A percentile compares a stretch with the other conserved stretches of the same genome.
phyloP scores from a whole-genome alignment of 2,329 filamentous ascomycete genomes.

The Myriosclerotinia scirpicola region DNA sequence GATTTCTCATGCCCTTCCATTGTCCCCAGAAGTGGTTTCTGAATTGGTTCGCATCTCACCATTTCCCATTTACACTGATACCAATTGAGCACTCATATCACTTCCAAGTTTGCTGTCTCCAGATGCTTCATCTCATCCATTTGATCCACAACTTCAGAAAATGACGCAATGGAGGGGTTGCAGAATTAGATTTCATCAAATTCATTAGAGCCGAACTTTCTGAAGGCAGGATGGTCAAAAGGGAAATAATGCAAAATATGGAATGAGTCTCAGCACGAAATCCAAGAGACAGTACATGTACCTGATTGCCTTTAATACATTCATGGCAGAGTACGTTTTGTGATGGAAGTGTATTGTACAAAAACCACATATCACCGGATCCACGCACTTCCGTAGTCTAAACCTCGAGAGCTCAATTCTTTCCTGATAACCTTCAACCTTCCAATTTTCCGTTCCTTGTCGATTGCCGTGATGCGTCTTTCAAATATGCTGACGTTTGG shows the following conservation, averaged over 20 bases:
- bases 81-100: background rate
- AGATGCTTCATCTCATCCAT: background rate
- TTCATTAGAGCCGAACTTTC: background rate
- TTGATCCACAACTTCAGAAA: background rate
- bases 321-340: background rate
- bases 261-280: background rate
- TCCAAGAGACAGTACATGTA: background rate
- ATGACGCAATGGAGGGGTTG: background rate
- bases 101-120: background rate
- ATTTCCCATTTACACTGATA: background rate
- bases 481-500: slow-evolving; percentile 70
- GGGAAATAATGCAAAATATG: background rate
- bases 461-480: slow-evolving; percentile 65
- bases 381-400: slow-evolving; percentile 41
- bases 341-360: slow-evolving; percentile 12
- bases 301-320: background rate
- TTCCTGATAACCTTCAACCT: slow-evolving; percentile 78
- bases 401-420: slow-evolving; percentile 61
- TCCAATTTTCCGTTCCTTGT: slow-evolving; percentile 70
- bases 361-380: slow-evolving; percentile 3
- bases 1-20: too few relatives aligned
- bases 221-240: background rate
- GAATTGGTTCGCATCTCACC: too few relatives aligned
- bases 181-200: background rate
- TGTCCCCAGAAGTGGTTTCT: too few relatives aligned